Conservation (phyloP, 768 basidiomycete species). For the Mycena galopus region DNA sequence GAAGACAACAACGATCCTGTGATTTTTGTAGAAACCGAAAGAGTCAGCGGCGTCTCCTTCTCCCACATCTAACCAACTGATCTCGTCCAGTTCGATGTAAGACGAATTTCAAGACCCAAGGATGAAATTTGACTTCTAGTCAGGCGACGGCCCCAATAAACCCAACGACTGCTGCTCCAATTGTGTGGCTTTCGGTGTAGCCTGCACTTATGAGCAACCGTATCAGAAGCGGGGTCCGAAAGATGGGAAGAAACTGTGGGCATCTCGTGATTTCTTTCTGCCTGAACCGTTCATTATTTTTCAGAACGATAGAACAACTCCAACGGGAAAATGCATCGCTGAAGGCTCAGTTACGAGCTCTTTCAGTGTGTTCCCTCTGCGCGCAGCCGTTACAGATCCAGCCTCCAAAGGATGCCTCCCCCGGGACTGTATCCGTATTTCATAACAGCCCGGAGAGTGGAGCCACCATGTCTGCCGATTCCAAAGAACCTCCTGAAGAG, state of each 20-base stretch:
- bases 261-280: neutral
- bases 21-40: slow-evolving; percentile 15
- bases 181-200: slow-evolving; percentile 21
- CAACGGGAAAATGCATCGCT: slow-evolving; percentile 56
- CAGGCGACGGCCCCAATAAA: slow-evolving; percentile 24
- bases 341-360: slow-evolving; percentile 50
- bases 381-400: slow-evolving; percentile 10
- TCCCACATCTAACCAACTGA: neutral
- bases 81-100: slow-evolving; percentile 24
- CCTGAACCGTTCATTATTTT: neutral
- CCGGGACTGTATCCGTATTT: slow-evolving; percentile 4
- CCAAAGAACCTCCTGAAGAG: neutral
- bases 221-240: slow-evolving; percentile 26
- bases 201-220: slow-evolving; percentile 22
- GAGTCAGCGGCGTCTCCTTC: slow-evolving; percentile 2
- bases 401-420: neutral
- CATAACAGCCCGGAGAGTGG: neutral
- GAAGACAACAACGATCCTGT: slow-evolving; percentile 2
- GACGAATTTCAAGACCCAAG: neutral
- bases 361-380: slow-evolving; percentile 30
- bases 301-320: slow-evolving; percentile 29
- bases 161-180: slow-evolving; percentile 9
- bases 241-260: neutral
- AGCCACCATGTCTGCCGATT: neutral
- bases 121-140: neutral